Base-by-base conservation (phyloP, 768 basidiomycete genomes). In the Trametes cinnabarina region DNA sequence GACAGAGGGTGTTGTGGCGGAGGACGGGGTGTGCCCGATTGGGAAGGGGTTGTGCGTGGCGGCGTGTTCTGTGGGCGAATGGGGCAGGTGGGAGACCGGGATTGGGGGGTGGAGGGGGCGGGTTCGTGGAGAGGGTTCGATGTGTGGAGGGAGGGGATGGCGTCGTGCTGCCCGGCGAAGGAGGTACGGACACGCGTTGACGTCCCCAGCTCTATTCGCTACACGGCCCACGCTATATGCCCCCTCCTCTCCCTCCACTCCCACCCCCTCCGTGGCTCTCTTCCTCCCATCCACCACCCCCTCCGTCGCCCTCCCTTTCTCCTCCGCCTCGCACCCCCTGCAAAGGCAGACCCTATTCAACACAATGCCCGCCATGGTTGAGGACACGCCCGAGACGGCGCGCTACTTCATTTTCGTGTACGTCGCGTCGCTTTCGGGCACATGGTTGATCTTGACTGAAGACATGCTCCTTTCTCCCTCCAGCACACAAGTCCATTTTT, bases 361-460 rank as follows among this genome's bases (percentile, higher is more conserved):
- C 28, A 23, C 47, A 41, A 34, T 52, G 28, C 28, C 44, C 34
- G 58, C 55, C 48, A 79, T 79, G 79, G 64, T 67, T n/a, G n/a
- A n/a, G 48, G 77, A 83, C 71, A 71, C 80, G 47, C 71, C 58
- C 10, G 44, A 55, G 63, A 83, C 83, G 40, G 85, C 87, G 57
- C 81, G 86, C 64, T 81, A 88, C 70, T 90, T 90, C 71, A 88
- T 91, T 72, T 89, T 86, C 74, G 84, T 89, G 79, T 77, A 68
- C 55, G 80, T 75, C 3, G 25, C 42, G 8, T 7, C n/a, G 32
- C 11, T 40, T 34, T 22, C 32, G 14, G 10, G 15, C n/a, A 28
- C 19, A 15, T 25, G 44, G 20, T 20, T 37, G 17, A 15, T 37
- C 41, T 47, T 11, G 25, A 15, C 2, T 48, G 3, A 46, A 55